These are phyloP conservation scores for Ascocoryne sarcoides DNA, from an alignment of 2,329 filamentous ascomycete species.

Conservation along the genomic window DNA sequence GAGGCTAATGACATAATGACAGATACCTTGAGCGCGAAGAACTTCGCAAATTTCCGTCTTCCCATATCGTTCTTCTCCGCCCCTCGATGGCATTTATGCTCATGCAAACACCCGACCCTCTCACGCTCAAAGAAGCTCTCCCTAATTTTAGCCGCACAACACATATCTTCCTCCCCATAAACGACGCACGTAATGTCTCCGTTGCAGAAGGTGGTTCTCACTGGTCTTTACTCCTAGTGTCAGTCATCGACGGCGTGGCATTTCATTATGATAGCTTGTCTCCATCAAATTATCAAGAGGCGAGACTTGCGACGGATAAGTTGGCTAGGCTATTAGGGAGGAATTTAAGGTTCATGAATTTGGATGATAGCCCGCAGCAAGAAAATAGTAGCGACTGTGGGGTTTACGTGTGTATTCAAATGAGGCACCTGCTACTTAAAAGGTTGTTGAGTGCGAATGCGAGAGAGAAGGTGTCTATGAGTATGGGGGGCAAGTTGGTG, in stretches of 20 bases:
- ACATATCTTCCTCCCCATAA: slow-evolving; percentile 93
- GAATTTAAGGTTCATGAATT: slow-evolving; percentile 65
- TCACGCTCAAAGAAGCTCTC: slow-evolving; percentile 55
- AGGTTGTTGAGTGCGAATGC: slow-evolving; percentile 71
- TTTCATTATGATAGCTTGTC: slow-evolving; percentile 94
- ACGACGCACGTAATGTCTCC: slow-evolving; percentile 70
- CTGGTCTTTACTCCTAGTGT: slow-evolving; percentile 90
- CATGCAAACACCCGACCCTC: slow-evolving; percentile 58
- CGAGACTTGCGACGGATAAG: slow-evolving; percentile 58
- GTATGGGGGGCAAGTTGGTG: slow-evolving; percentile 74
- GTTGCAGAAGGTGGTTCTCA: slow-evolving; percentile 85
- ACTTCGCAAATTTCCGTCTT: slow-evolving; percentile 68
- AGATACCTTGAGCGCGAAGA: slow-evolving; percentile 85
- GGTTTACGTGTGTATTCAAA: slow-evolving; percentile 89
- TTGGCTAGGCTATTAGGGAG: slow-evolving; percentile 60
- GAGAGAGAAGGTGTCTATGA: slow-evolving; percentile 87
- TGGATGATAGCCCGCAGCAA: slow-evolving; percentile 82
- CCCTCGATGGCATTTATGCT: slow-evolving; percentile 91
- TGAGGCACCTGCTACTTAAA: slow-evolving; percentile 87
- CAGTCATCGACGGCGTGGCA: slow-evolving; percentile 76
- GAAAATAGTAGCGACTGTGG: slow-evolving; percentile 91
- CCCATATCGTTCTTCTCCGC: slow-evolving; percentile 81
- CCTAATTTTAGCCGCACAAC: slow-evolving; percentile 74
- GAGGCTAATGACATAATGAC: slow-evolving; percentile 16
- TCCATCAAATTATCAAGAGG: slow-evolving; percentile 67